Percentiles rank a stretch among this genome's conserved stretches.
phyloP scores from a whole-genome alignment of 2,329 filamentous ascomycete species.

The Salinomyces thailandicus region DNA sequence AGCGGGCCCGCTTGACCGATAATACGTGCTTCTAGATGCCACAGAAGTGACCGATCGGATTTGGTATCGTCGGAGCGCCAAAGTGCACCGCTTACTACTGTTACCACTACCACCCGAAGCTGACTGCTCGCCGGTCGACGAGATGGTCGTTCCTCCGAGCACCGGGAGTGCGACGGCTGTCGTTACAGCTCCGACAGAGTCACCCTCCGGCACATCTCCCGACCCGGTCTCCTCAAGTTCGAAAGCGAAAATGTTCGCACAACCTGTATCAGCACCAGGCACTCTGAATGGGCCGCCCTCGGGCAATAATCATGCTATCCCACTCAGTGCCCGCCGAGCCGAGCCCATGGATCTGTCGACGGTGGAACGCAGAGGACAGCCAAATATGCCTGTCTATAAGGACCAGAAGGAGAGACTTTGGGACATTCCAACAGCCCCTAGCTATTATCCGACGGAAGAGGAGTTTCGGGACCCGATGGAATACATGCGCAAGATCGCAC shows the following conservation, averaged over 20 bases:
- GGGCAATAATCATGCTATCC: constrained; percentile 37
- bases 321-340: constrained; percentile 54
- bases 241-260: constrained; percentile 11
- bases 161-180: constrained; percentile 9
- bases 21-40: constrained; percentile 1
- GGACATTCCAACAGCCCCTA: constrained; percentile 79
- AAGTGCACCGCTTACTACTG: background rate
- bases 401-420: constrained; percentile 71
- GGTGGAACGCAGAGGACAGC: constrained; percentile 81
- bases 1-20: constrained; percentile 1
- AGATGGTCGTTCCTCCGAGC: constrained; percentile 23
- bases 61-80: background rate
- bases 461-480: constrained; percentile 91
- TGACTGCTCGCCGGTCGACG: background rate
- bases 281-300: constrained; percentile 28
- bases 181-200: constrained; percentile 2
- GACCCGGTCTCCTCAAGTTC: constrained; percentile 1
- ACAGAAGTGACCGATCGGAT: background rate
- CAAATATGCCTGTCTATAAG: constrained; percentile 63
- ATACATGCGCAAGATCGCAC: constrained; percentile 84
- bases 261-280: constrained; percentile 13
- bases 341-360: constrained; percentile 71
- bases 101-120: background rate
- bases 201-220: constrained; percentile 4
- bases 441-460: constrained; percentile 79